Evolutionary conservation across 148 eudicot genomes (phyloP).

Genomic region (Silene uniflora): DNA sequence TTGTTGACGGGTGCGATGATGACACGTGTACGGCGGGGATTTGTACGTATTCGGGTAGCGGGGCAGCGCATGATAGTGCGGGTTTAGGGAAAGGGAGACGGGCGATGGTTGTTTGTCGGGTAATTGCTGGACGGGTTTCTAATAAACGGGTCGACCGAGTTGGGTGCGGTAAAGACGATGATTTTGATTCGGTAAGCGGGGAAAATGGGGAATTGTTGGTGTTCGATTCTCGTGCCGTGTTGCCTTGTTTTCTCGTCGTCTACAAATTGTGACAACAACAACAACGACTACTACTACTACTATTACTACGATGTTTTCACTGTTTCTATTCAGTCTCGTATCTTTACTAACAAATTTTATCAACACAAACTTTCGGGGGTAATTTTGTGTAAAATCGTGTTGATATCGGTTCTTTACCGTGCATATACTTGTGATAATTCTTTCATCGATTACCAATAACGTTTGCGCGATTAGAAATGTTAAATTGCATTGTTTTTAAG

Average conservation of each 20-base stretch:
- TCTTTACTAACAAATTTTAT: not conserved
- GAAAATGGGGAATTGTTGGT: slow-evolving; percentile 78
- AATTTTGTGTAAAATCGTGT: not conserved
- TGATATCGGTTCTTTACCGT: not conserved
- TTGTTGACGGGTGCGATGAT: slow-evolving; percentile 40
- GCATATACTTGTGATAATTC: not conserved
- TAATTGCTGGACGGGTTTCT: slow-evolving; percentile 77
- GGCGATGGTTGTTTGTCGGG: slow-evolving; percentile 88
- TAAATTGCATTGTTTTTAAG: too few species aligned
- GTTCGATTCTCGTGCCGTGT: slow-evolving; percentile 80
- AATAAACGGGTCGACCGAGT: slow-evolving; percentile 26
- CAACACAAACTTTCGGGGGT: too few species aligned
- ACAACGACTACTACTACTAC: too few species aligned
- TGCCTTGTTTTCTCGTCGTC: slow-evolving; percentile 89
- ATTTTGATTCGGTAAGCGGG: slow-evolving; percentile 55
- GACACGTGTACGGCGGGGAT: slow-evolving; percentile 17
- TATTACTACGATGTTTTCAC: not conserved
- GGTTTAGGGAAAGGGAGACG: slow-evolving; percentile 72
- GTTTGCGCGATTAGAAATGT: too few species aligned
- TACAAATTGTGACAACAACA: slow-evolving; percentile 29
- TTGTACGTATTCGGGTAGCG: slow-evolving; percentile 72
- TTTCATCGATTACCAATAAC: not conserved
- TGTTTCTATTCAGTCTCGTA: not conserved
- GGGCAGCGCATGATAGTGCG: slow-evolving; percentile 71
- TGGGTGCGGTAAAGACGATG: slow-evolving; percentile 45